A percentile compares a stretch with the other conserved stretches of the same genome.
Conservation (phyloP, 345 rosid genomes). For the Cardamine resedifolia region DNA sequence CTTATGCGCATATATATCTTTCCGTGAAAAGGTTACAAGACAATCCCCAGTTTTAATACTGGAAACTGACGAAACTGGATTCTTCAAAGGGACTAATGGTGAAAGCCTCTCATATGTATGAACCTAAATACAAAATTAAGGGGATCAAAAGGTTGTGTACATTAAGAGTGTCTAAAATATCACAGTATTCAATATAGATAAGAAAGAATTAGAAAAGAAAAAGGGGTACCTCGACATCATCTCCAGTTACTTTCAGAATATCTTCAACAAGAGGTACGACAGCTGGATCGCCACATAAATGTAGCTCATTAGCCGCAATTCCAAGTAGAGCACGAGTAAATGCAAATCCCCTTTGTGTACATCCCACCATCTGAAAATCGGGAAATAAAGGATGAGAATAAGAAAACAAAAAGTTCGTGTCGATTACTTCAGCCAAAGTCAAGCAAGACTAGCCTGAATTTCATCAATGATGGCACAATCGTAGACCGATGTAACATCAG, state of each 20-base stretch:
- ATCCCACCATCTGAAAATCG: conserved; percentile 71
- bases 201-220: not conserved
- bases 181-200: not conserved
- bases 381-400: not conserved
- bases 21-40: conserved; percentile 84
- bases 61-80: conserved; percentile 61
- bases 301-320: conserved; percentile 81
- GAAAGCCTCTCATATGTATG: conserved; percentile 74
- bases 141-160: not conserved
- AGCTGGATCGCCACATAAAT: conserved; percentile 94
- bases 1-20: conserved; percentile 63
- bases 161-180: not conserved
- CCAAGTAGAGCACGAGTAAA: conserved; percentile 94
- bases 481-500: conserved; percentile 62
- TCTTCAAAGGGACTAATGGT: conserved; percentile 67
- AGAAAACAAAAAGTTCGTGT: not conserved
- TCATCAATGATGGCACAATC: conserved; percentile 87
- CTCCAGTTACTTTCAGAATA: conserved; percentile 76
- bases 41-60: conserved; percentile 77
- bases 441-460: conserved; percentile 63
- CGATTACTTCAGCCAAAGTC: not conserved
- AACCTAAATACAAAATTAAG: conserved; percentile 47
- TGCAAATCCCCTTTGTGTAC: conserved; percentile 79
- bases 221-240: conserved; percentile 60
- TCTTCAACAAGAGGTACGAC: conserved; percentile 79